phyloP scores from a whole-genome alignment of 2,329 filamentous ascomycete species.

The Xylaria sp. region DNA sequence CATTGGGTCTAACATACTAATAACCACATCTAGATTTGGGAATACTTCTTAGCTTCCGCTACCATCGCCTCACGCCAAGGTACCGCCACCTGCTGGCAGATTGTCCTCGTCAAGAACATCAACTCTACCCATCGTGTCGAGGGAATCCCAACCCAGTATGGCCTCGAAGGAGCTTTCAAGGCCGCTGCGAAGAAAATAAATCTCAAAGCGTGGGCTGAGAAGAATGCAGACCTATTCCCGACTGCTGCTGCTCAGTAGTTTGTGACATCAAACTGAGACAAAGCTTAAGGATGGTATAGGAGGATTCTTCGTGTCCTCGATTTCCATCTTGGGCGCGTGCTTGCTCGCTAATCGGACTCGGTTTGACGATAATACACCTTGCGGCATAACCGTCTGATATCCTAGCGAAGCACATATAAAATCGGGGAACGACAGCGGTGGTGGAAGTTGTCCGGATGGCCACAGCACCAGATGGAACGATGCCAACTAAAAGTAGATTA shows the following conservation, averaged over 20 bases:
- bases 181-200: constrained; percentile 47
- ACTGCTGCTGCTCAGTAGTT: constrained; percentile 45
- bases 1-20: constrained; percentile 32
- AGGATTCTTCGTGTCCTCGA: background rate
- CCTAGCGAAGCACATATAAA: constrained; percentile 11
- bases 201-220: constrained; percentile 49
- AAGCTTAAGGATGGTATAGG: background rate
- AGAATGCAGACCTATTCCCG: constrained; percentile 50
- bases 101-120: constrained; percentile 82
- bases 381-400: background rate
- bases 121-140: constrained; percentile 83
- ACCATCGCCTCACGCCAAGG: constrained; percentile 82
- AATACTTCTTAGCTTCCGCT: constrained; percentile 81
- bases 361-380: constrained; percentile 3
- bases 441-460: constrained; percentile 7
- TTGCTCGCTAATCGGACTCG: background rate
- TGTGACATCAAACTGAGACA: background rate
- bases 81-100: constrained; percentile 80
- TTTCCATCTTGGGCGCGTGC: background rate
- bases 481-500: constrained; percentile 27
- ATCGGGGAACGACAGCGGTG: constrained; percentile 12
- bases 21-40: constrained; percentile 66
- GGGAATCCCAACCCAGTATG: constrained; percentile 73
- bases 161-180: constrained; percentile 69
- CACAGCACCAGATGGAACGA: constrained; percentile 6